Evolutionary conservation across 768 basidiomycete species (phyloP).

Genomic region (Agaricus sinodeliciosus): DNA sequence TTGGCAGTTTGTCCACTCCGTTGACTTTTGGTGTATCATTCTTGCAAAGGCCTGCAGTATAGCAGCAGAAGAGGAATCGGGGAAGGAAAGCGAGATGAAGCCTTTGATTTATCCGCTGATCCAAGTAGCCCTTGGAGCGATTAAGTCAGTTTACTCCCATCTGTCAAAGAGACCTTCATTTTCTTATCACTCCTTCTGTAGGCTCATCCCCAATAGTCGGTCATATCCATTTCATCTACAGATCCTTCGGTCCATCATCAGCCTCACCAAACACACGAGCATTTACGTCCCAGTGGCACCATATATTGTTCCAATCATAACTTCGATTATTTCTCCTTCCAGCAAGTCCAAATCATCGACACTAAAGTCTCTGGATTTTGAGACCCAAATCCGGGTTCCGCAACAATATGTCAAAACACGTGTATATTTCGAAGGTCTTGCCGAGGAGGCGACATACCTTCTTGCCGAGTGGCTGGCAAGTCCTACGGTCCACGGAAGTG

Average conservation of each 20-base stretch:
- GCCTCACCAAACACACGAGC: conserved; percentile 76
- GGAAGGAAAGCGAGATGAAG: conserved; percentile 69
- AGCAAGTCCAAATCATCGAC: conserved; percentile 79
- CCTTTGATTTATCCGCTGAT: conserved; percentile 94
- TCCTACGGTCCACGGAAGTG: conserved; percentile 65
- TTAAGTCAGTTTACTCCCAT: conserved; percentile 56
- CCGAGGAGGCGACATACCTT: conserved; percentile 75
- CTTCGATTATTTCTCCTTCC: conserved; percentile 59
- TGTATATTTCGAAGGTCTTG: conserved; percentile 74
- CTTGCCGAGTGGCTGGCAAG: conserved; percentile 80
- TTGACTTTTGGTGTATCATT: conserved; percentile 95
- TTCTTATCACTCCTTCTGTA: conserved; percentile 33
- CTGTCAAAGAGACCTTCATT: conserved; percentile 1
- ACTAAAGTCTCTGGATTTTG: conserved; percentile 83
- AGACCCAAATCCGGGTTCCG: conserved; percentile 80
- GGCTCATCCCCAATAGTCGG: conserved; percentile 83
- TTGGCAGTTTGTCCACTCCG: conserved; percentile 94
- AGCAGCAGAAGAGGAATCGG: conserved; percentile 42
- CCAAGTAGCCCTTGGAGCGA: conserved; percentile 88
- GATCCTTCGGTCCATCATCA: conserved; percentile 80
- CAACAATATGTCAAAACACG: conserved; percentile 85
- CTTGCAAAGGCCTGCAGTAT: conserved; percentile 74
- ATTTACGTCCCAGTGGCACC: conserved; percentile 86
- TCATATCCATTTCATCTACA: conserved; percentile 96
- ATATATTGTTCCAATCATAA: conserved; percentile 81